A percentile compares a stretch with the other conserved stretches of the same genome.
Conservation (phyloP, 2,329 filamentous ascomycete species). For the Ophiostoma ips region DNA sequence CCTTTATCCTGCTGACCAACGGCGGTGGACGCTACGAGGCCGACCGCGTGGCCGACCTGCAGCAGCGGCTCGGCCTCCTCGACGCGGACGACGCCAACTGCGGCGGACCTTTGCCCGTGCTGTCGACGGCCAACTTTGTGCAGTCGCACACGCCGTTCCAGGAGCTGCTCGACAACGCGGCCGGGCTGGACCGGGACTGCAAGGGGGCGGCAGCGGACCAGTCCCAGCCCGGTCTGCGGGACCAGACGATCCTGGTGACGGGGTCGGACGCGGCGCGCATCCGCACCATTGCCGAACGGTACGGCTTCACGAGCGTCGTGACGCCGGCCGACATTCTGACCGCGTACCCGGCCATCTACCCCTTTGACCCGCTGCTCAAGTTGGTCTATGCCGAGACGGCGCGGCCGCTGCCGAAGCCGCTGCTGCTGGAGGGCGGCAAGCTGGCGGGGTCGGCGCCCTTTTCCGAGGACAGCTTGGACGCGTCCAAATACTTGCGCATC, state of each 20-base stretch:
- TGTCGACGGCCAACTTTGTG: slow-evolving; percentile 60
- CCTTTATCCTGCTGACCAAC: slow-evolving; percentile 92
- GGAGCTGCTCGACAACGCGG: slow-evolving; percentile 35
- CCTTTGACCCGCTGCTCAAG: slow-evolving; percentile 57
- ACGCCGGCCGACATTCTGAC: slow-evolving; percentile 74
- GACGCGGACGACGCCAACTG: slow-evolving; percentile 84
- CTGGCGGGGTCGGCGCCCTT: slow-evolving; percentile 11
- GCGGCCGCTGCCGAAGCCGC: slow-evolving; percentile 38
- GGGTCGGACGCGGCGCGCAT: slow-evolving; percentile 56
- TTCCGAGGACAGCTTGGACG: slow-evolving; percentile 5
- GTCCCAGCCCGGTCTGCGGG: slow-evolving; percentile 30
- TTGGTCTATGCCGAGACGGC: slow-evolving; percentile 46
- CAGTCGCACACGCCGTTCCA: slow-evolving; percentile 87
- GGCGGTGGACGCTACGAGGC: slow-evolving; percentile 77
- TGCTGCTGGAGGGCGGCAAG: slow-evolving; percentile 27
- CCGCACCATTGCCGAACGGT: slow-evolving; percentile 58
- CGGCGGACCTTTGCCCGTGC: slow-evolving; percentile 40
- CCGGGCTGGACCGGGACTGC: slow-evolving; percentile 7
- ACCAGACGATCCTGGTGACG: slow-evolving; percentile 61
- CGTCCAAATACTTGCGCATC: slow-evolving; percentile 46
- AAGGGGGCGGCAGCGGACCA: neutral
- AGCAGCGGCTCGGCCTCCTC: slow-evolving; percentile 53
- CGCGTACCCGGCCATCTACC: slow-evolving; percentile 64
- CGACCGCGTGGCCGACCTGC: slow-evolving; percentile 57
- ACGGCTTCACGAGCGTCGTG: slow-evolving; percentile 70